Conservation (phyloP, 106 monocot genomes). For the Agapanthus africanus region DNA sequence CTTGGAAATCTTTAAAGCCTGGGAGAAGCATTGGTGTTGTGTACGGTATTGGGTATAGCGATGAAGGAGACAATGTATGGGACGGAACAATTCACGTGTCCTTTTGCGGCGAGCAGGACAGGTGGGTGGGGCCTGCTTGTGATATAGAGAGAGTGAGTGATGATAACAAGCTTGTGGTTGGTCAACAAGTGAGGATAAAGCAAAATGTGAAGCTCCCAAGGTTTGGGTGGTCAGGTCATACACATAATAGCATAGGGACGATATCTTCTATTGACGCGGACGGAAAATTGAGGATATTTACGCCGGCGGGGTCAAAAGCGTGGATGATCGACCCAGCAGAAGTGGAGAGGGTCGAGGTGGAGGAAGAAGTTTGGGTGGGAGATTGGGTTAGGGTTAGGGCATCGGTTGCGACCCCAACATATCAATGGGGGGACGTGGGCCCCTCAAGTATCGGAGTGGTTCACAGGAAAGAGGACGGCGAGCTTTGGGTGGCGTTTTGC, state of each 20-base stretch:
- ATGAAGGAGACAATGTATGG: constrained; percentile 57
- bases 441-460: constrained; percentile 80
- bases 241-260: constrained; percentile 62
- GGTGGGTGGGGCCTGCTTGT: constrained; percentile 61
- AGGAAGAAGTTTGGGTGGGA: constrained; percentile 62
- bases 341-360: constrained; percentile 80
- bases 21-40: constrained; percentile 79
- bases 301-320: constrained; percentile 71
- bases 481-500: constrained; percentile 81
- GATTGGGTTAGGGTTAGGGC: constrained; percentile 89
- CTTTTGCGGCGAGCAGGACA: constrained; percentile 94
- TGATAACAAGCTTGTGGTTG: constrained; percentile 33
- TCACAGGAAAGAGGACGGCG: constrained; percentile 65
- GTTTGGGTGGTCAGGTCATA: constrained; percentile 96
- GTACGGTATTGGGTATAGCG: constrained; percentile 66
- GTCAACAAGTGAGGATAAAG: constrained; percentile 70
- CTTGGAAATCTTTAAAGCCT: constrained; percentile 71
- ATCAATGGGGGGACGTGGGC: constrained; percentile 93
- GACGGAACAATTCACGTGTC: constrained; percentile 80
- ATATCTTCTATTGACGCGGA: constrained; percentile 95
- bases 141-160: constrained; percentile 47
- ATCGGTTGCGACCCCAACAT: constrained; percentile 53
- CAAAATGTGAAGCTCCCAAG: constrained; percentile 67
- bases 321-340: constrained; percentile 97
- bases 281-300: constrained; percentile 82